Conservation (phyloP, 805 yeast species). For the Starmerella vitae region DNA sequence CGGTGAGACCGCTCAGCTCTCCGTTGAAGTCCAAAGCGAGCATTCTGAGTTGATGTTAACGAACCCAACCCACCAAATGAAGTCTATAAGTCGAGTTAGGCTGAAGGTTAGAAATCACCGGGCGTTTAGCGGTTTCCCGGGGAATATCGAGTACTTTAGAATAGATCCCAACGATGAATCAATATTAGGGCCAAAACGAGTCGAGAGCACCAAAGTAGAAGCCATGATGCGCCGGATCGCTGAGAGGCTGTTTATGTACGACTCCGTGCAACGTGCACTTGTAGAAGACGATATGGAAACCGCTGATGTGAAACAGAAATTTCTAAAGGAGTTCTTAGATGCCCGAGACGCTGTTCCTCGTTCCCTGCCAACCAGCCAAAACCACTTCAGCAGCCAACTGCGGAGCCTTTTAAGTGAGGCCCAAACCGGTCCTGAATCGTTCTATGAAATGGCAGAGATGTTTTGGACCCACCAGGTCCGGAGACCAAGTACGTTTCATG, state of each 20-base stretch:
- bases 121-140: conserved; percentile 6
- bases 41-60: conserved; percentile 16
- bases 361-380: conserved; percentile 4
- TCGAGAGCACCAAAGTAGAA: conserved; percentile 23
- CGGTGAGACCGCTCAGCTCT: conserved; percentile 42
- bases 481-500: conserved; percentile 19
- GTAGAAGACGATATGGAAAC: conserved; percentile 17
- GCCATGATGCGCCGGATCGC: conserved; percentile 25
- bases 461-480: conserved; percentile 21
- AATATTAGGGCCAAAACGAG: conserved; percentile 21
- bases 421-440: neutral
- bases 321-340: conserved; percentile 10
- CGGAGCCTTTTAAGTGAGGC: neutral
- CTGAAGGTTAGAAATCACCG: neutral
- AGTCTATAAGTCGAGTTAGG: neutral
- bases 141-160: conserved; percentile 11
- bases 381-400: conserved; percentile 3
- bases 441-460: conserved; percentile 18
- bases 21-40: conserved; percentile 30
- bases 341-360: conserved; percentile 15
- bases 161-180: conserved; percentile 11
- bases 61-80: neutral
- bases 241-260: conserved; percentile 24
- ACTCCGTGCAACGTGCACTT: conserved; percentile 21
- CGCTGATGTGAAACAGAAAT: neutral